phyloP scores from a whole-genome alignment of 192 early-diverging fungal genomes.

The Diversispora eburnea region DNA sequence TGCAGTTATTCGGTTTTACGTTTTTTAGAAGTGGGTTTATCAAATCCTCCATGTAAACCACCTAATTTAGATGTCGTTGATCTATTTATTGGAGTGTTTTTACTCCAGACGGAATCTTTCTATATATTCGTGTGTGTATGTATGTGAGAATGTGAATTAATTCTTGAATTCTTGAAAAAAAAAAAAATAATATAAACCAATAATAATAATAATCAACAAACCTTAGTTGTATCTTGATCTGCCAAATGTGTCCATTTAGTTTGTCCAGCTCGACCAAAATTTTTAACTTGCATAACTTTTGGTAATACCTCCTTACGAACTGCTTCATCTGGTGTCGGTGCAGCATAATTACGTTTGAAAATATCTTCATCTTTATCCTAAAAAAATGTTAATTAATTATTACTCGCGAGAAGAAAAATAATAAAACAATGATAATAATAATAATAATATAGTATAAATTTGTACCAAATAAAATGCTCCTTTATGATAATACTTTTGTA shows the following conservation, averaged over 20 bases:
- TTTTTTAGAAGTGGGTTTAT: slow-evolving; percentile 25
- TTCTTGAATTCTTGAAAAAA: neutral
- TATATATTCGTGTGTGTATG: neutral
- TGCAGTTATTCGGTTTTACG: neutral
- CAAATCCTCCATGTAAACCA: slow-evolving; percentile 27
- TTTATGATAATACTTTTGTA: slow-evolving; percentile 85
- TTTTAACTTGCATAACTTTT: slow-evolving; percentile 86
- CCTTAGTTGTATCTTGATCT: slow-evolving; percentile 74
- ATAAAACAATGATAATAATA: neutral
- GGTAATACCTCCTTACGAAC: slow-evolving; percentile 70
- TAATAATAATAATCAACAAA: neutral
- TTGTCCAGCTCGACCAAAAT: slow-evolving; percentile 80
- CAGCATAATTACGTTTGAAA: slow-evolving; percentile 62
- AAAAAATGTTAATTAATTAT: slow-evolving; percentile 31
- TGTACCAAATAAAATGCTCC: slow-evolving; percentile 85
- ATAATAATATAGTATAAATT: slow-evolving; percentile 17
- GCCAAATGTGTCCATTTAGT: slow-evolving; percentile 88
- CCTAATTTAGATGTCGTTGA: slow-evolving; percentile 5
- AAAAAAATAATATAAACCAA: neutral
- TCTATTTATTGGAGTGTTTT: slow-evolving; percentile 17
- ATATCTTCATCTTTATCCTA: slow-evolving; percentile 53
- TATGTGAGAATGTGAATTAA: neutral
- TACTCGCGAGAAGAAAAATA: neutral
- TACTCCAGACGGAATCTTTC: slow-evolving; percentile 20
- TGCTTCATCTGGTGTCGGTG: slow-evolving; percentile 69